Base-by-base conservation (phyloP, 371 early-diverging fungal species). In the Saksenaea vasiformis region DNA sequence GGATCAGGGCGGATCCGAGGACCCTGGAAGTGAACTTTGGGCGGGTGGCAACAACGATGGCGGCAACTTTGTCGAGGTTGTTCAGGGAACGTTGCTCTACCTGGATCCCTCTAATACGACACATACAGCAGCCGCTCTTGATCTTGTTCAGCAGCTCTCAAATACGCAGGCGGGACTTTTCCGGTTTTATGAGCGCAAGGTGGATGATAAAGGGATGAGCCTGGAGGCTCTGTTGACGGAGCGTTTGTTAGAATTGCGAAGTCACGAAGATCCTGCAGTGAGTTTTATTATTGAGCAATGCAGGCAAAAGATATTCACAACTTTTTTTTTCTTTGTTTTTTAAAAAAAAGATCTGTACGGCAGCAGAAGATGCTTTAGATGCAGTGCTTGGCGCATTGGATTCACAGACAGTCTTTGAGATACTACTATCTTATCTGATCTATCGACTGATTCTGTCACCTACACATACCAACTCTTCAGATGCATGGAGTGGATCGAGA, bases 331-430 rank as follows among this genome's bases (percentile, higher is more conserved):
- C 7, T 31, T 31, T 7, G 31, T 31, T 7, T n/a, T n/a, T n/a
- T n/a, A 24, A 44, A 8, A 10, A 47, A 22, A 71, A 76, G 81
- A 67, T 75, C n/a, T 72, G 77, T 37, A 69, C 74, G 35, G 73
- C 76, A 36, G 80, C 80, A 38, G 83, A 83, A 62, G 83, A 83
- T 73, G 71, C 80, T 22, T 66, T 83, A 56, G 83, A 83, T 56
- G 64, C 72, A 8, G 65, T 80, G 35, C 62, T 79, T 26, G 69
- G 68, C 9, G 70, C 72, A 11, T 38, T 80, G 34, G 78, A 71
- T 27, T 63, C 80, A 34, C 71, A 70, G 27, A 81, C 74, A 27
- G 71, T 65, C 31, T 81, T 81, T 65, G 80, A 83, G 54, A 66
- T 83, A 41, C 58, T 80, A 43, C 67, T 79, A 67, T 67, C 78